Base-by-base conservation (phyloP, 495 filamentous ascomycete genomes). In the Xylaria sp. region DNA sequence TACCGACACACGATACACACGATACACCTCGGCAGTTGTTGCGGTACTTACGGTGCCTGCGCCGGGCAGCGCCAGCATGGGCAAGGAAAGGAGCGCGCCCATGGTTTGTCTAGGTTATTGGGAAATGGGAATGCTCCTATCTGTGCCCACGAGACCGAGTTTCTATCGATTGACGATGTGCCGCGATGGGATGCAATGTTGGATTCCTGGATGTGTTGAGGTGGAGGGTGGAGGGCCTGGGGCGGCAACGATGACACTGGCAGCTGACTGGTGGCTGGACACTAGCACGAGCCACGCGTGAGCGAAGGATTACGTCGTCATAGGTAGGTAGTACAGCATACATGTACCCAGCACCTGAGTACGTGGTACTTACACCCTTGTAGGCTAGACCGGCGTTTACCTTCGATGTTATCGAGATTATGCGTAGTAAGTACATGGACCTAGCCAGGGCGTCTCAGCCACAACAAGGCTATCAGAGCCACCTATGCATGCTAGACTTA, bases 71-170 rank as follows among this genome's bases (percentile, higher is more conserved):
- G 93, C 96, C 80, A 99, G 81, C 68, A 99, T 82, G 71, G 97
- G 96, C 17, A 99, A 75, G 62, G 95, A 97, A 44, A 99, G 86
- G 74, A 97, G 85, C 67, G 94, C 96, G 74, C 96, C 96, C 96
- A 99, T 97, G 37, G n/a, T 43, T 58, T 66, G 15, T 4, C 17
- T 12, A 9, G 2, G 57, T 44, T 37, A 57, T n/a, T 35, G 24
- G 52, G 37, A 43, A 55, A 65, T 59, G 40, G 52, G 33, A 64
- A 70, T 37, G 35, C 17, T 59, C 50, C 61, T 29, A 14, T 43
- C 21, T 37, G 41, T 52, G 37, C n/a, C 37, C n/a, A 29, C 31
- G 35, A 41, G 44, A 55, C n/a, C 21, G 57, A 41, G 6, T 52
- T 61, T 52, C 6, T 46, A 8, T 69, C 17, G 55, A 21, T 40